phyloP scores from a whole-genome alignment of 345 rosid genomes.

The Eucalyptus regnans region DNA sequence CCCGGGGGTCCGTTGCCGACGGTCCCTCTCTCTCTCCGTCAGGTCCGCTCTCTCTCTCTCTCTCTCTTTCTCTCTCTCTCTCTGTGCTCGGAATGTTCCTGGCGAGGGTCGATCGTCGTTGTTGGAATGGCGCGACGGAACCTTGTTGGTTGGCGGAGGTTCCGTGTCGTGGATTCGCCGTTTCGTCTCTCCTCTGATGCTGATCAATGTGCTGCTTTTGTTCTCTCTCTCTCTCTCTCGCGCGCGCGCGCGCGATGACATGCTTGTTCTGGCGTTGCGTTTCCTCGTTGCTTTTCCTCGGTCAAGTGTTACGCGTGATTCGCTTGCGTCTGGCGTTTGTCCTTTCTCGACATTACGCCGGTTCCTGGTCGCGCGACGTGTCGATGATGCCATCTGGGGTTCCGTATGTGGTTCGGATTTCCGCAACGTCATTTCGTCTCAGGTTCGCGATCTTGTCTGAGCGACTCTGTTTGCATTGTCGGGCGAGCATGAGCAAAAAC shows the following conservation, averaged over 20 bases:
- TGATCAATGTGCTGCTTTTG: background rate
- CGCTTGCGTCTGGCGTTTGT: background rate
- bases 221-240: background rate
- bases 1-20: constrained; percentile 29
- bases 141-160: background rate
- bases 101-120: background rate
- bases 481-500: background rate
- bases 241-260: background rate
- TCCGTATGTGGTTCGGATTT: background rate
- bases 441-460: background rate
- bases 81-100: background rate
- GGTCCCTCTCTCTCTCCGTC: constrained; percentile 58
- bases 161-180: background rate
- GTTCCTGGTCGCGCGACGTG: background rate
- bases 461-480: background rate
- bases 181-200: background rate
- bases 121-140: background rate
- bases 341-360: background rate
- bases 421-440: background rate
- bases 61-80: background rate
- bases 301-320: background rate
- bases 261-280: background rate
- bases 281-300: background rate
- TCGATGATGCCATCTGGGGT: background rate
- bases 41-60: constrained; percentile 14